Conservation (phyloP, 352 stramenopile genomes). For the Pilasporangium apinafurcum region DNA sequence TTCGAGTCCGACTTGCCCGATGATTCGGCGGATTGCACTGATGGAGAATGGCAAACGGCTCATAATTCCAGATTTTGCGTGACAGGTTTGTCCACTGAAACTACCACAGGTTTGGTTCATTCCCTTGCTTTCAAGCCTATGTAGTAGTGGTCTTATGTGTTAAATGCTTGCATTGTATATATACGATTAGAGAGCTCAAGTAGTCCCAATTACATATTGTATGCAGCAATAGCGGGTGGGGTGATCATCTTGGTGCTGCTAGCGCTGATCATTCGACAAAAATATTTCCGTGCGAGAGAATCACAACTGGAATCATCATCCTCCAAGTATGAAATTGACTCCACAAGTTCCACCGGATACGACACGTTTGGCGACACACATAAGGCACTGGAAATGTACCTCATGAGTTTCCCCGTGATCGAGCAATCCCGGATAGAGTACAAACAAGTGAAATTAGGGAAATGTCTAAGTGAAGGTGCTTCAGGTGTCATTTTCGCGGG, state of each 20-base stretch:
- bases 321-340: too few relatives aligned
- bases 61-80: constrained; percentile 32
- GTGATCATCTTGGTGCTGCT: too few relatives aligned
- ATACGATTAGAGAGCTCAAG: too few relatives aligned
- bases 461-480: constrained; percentile 21
- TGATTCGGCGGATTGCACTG: constrained; percentile 13
- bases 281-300: too few relatives aligned
- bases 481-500: constrained; percentile 23
- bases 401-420: constrained; percentile 12
- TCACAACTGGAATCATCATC: too few relatives aligned
- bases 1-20: constrained; percentile 22
- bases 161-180: too few relatives aligned
- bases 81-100: too few relatives aligned
- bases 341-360: too few relatives aligned
- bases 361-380: neutral
- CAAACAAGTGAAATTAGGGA: constrained; percentile 15
- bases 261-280: too few relatives aligned
- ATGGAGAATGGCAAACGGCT: constrained; percentile 21
- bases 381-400: neutral
- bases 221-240: neutral
- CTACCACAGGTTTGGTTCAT: too few relatives aligned
- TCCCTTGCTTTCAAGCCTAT: too few relatives aligned
- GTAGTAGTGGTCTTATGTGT: too few relatives aligned
- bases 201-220: neutral
- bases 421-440: constrained; percentile 21